Evolutionary conservation across 2,329 filamentous ascomycete genomes (phyloP).

Genomic region (Juglanconis sp.): DNA sequence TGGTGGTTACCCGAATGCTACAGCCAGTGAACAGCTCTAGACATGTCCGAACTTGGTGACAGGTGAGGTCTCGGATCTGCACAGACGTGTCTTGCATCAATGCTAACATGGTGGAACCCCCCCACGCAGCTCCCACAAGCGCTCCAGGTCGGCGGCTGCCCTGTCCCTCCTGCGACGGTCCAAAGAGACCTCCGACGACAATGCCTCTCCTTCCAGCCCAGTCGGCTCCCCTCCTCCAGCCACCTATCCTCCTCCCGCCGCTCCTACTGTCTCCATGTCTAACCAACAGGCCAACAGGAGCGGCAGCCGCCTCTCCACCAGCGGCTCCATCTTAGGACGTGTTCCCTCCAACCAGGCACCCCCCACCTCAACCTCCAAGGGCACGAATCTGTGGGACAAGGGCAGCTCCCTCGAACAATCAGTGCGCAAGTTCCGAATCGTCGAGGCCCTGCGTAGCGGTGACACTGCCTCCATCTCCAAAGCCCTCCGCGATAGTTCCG

Average conservation of each 20-base stretch:
- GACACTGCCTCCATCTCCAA: conserved; percentile 88
- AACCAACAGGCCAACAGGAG: conserved; percentile 36
- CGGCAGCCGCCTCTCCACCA: conserved; percentile 45
- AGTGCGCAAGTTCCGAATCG: conserved; percentile 88
- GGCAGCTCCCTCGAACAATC: conserved; percentile 78
- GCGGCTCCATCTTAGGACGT: conserved; percentile 39
- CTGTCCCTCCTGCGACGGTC: conserved; percentile 49
- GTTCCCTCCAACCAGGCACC: conserved; percentile 34
- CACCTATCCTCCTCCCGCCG: conserved; percentile 29
- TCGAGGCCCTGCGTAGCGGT: conserved; percentile 85
- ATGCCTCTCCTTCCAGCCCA: conserved; percentile 29
- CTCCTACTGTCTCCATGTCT: conserved; percentile 33
- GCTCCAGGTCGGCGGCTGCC: conserved; percentile 51
- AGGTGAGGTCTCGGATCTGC: conserved; percentile 5
- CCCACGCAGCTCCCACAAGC: conserved; percentile 38
- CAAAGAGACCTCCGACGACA: conserved; percentile 46
- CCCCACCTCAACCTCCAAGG: conserved; percentile 28
- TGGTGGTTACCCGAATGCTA: background rate
- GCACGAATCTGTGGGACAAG: conserved; percentile 38
- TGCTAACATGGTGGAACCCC: background rate
- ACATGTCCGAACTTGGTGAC: conserved; percentile 17
- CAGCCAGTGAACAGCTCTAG: background rate
- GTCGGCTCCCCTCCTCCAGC: conserved; percentile 29
- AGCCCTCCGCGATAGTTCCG: conserved; percentile 67
- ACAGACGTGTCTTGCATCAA: background rate